A percentile compares a stretch with the other conserved stretches of the same genome.
Evolutionary conservation across 768 basidiomycete species (phyloP).

Genomic region (Calvatia gigantea): DNA sequence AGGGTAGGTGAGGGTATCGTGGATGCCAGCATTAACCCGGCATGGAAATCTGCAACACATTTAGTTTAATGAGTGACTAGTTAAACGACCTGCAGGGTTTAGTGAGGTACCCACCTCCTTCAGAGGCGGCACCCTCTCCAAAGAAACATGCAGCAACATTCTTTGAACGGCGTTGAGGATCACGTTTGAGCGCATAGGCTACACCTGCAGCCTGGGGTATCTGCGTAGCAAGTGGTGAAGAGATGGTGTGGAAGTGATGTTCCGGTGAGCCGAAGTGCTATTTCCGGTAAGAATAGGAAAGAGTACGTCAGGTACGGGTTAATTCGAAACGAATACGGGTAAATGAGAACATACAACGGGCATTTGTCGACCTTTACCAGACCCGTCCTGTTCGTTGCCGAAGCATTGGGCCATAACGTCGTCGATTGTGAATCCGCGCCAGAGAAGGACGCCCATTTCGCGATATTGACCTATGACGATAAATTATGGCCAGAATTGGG

Average conservation of each 20-base stretch:
- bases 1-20: constrained; percentile 72
- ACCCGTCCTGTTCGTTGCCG: constrained; percentile 75
- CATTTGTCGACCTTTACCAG: constrained; percentile 90
- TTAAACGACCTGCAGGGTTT: not conserved
- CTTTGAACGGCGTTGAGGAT: constrained; percentile 59
- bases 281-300: constrained; percentile 7
- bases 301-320: not conserved
- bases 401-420: constrained; percentile 91
- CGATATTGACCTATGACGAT: constrained; percentile 79
- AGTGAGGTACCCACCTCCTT: constrained; percentile 52
- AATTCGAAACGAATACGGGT: not conserved
- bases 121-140: constrained; percentile 92
- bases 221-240: constrained; percentile 90
- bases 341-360: constrained; percentile 61
- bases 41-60: constrained; percentile 71
- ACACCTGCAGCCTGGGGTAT: constrained; percentile 95
- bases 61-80: not conserved
- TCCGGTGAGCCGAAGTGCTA: constrained; percentile 84
- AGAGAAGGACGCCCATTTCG: constrained; percentile 87
- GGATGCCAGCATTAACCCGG: constrained; percentile 78
- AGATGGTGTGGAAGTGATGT: constrained; percentile 92
- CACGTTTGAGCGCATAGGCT: constrained; percentile 82
- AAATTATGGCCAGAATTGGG: not conserved
- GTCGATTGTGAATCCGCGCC: constrained; percentile 80
- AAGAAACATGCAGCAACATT: constrained; percentile 88